Evolutionary conservation across 352 stramenopile species (phyloP), one percentile per base, ranked within the genome.

Genomic region (Globisporangium polare): DNA sequence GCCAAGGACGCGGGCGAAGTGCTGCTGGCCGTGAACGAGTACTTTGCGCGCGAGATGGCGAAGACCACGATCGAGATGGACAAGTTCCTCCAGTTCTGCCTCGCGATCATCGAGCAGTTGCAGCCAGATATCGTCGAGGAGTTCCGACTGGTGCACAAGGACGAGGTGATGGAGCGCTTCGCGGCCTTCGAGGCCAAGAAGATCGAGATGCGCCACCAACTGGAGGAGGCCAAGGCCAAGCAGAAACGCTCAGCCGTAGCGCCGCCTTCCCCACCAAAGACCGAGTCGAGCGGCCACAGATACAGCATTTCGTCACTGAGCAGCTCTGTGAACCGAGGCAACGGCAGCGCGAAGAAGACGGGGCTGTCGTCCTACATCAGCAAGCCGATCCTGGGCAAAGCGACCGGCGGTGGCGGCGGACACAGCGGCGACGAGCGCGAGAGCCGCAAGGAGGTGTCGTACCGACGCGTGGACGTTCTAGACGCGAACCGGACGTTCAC

Each of bases 201-300:
- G 65, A 90, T 89, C 54, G 83, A 92, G 53, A 90, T 94, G 83
- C 76, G 83, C 26, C 80, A 91, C 45, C 83, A 93, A 60, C 76
- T 90, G 56, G 80, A 92, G 61, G 76, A 86, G 67, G 71, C 77
- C 15, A 88, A 88, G 66, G 66, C 60, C 2, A 87, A 77, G 65
- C 70, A 82, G 53, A 71, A 73, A 12, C 73, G 71, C 42, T 63
- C 66, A 12, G 66, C 65, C 1, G 73, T 69, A 33, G 74, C 78
- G 6, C 81, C 81, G 13, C 63, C 81, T 24, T 90, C 81, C 3
- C 81, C 81, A 3, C 75, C 75, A 1, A 90, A 88, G 43, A 55
- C 69, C 0, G 80, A 90, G n/a, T 35, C 60, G 6, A 65, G 60
- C 13, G 71, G 41, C 3, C 60, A 75, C 13, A 58, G 74, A 46